phyloP scores from a whole-genome alignment of 768 basidiomycete genomes.

The Porphyrellus cyaneotinctus region DNA sequence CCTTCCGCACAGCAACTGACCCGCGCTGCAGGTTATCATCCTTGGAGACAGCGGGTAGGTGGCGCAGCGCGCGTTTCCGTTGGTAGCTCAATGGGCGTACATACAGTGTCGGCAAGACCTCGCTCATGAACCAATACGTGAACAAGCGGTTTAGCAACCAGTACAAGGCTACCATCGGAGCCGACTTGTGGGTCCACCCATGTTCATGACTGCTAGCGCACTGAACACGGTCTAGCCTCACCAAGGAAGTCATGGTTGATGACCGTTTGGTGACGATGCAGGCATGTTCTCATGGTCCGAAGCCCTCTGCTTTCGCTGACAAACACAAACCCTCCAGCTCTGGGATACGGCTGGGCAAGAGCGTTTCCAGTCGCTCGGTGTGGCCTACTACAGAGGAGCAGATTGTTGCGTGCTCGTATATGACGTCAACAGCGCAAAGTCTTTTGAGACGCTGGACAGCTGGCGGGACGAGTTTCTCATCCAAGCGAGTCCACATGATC shows the following conservation, averaged over 20 bases:
- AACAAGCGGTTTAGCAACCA: conserved; percentile 99
- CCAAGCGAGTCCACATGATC: conserved; percentile 96
- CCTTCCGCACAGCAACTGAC: conserved; percentile 9
- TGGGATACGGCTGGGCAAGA: conserved; percentile 99
- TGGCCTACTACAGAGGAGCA: conserved; percentile 98
- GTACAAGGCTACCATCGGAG: conserved; percentile 99
- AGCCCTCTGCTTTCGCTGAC: conserved; percentile 1
- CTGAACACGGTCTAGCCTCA: conserved; percentile 54
- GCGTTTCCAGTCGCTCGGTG: conserved; percentile 97
- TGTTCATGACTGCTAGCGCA: conserved; percentile 4
- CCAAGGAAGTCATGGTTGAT: conserved; percentile 98
- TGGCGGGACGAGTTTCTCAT: conserved; percentile 99
- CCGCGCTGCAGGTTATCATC: conserved; percentile 79
- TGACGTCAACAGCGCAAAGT: conserved; percentile 98
- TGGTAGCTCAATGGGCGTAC: conserved; percentile 11
- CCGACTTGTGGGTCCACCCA: conserved; percentile 74
- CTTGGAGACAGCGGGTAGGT: conserved; percentile 94
- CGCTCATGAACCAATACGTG: conserved; percentile 99
- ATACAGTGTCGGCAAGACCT: conserved; percentile 93
- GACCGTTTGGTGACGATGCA: conserved; percentile 99
- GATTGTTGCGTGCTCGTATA: conserved; percentile 99
- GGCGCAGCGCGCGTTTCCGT: neutral
- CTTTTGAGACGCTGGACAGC: conserved; percentile 96
- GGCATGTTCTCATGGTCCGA: conserved; percentile 41
- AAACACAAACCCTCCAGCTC: conserved; percentile 48